phyloP scores from a whole-genome alignment of 176 grass and related monocot species.

The Metroxylon sagu region DNA sequence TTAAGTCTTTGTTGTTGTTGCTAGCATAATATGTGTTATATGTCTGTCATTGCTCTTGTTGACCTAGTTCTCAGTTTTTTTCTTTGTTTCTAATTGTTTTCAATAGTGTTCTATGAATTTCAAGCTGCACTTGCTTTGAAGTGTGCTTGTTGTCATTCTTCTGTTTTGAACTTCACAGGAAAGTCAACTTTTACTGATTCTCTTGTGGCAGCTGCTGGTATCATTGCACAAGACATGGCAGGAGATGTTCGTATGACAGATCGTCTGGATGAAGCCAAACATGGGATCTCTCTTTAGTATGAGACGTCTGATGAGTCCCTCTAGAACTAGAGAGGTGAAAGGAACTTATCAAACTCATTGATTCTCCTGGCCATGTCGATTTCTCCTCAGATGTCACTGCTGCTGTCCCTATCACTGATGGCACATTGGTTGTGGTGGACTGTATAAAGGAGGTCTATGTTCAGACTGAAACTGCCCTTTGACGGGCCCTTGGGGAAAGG shows the following conservation, averaged over 20 bases:
- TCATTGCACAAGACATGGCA: slow-evolving; percentile 69
- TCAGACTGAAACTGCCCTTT: slow-evolving; percentile 67
- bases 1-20: too few relatives aligned
- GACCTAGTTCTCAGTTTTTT: background rate
- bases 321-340: slow-evolving; percentile 45
- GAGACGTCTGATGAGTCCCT: slow-evolving; percentile 57
- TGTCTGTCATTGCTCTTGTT: slow-evolving; percentile 84
- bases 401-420: slow-evolving; percentile 64
- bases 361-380: slow-evolving; percentile 62
- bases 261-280: slow-evolving; percentile 56
- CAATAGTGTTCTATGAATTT: too few relatives aligned
- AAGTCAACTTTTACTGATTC: slow-evolving; percentile 81
- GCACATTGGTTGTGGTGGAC: slow-evolving; percentile 61
- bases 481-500: slow-evolving; percentile 66
- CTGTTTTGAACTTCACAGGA: slow-evolving; percentile 22
- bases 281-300: slow-evolving; percentile 67
- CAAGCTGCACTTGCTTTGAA: too few relatives aligned
- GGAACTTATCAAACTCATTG: slow-evolving; percentile 62
- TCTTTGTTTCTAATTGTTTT: too few relatives aligned
- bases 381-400: slow-evolving; percentile 74
- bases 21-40: slow-evolving; percentile 70
- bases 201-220: slow-evolving; percentile 67
- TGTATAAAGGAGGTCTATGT: slow-evolving; percentile 71
- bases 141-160: too few relatives aligned
- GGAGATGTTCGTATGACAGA: slow-evolving; percentile 81